phyloP scores from a whole-genome alignment of 345 rosid species.

The Moricandia arvensis region DNA sequence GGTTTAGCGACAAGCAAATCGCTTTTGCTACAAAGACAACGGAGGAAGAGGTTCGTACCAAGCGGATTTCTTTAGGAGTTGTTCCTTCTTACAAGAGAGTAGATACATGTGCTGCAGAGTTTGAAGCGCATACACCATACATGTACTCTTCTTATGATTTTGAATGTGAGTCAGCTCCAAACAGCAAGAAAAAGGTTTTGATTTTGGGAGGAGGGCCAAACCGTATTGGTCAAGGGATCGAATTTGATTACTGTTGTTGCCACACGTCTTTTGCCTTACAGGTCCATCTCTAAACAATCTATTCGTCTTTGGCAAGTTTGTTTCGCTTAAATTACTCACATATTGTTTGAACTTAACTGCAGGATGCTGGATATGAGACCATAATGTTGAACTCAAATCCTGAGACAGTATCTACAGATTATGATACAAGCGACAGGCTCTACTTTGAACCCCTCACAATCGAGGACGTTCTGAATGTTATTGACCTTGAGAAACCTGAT shows the following conservation, averaged over 20 bases:
- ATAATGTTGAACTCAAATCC: constrained; percentile 99
- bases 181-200: constrained; percentile 72
- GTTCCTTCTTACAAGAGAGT: constrained; percentile 87
- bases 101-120: constrained; percentile 98
- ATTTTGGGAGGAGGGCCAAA: constrained; percentile 99
- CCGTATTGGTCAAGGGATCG: constrained; percentile 97
- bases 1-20: constrained; percentile 94
- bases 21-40: constrained; percentile 87
- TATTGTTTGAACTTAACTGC: constrained; percentile 42
- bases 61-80: constrained; percentile 69
- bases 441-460: constrained; percentile 90
- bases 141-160: constrained; percentile 94
- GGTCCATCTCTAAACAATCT: constrained; percentile 46
- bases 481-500: constrained; percentile 88
- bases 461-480: constrained; percentile 86
- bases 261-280: constrained; percentile 93
- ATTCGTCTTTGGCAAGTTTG: background rate
- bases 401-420: constrained; percentile 94
- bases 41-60: constrained; percentile 74
- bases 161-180: constrained; percentile 95
- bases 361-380: constrained; percentile 97
- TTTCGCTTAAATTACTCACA: constrained; percentile 5
- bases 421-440: constrained; percentile 94
- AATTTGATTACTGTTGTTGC: constrained; percentile 98
- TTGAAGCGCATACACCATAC: constrained; percentile 93